These are phyloP conservation scores for Arxiozyma slooffiae DNA, from an alignment of 1,139 yeast genomes.

Conservation along the genomic window DNA sequence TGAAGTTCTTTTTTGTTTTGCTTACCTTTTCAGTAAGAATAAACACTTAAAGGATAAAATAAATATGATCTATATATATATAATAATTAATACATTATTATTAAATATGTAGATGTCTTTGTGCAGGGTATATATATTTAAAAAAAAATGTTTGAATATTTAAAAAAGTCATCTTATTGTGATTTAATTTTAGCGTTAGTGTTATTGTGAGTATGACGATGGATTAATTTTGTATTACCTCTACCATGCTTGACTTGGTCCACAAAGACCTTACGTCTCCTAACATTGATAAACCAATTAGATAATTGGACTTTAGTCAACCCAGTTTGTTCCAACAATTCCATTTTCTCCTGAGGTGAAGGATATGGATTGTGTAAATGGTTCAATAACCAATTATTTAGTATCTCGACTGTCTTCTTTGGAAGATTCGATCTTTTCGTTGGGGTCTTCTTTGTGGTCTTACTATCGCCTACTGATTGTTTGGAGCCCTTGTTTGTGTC, in stretches of 20 bases:
- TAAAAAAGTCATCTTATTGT: too few species aligned
- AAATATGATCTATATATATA: too few species aligned
- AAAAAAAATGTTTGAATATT: not conserved
- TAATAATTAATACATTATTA: too few species aligned
- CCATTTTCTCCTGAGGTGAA: slow-evolving; percentile 75
- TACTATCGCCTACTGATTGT: not conserved
- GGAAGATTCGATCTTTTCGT: slow-evolving; percentile 65
- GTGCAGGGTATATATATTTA: not conserved
- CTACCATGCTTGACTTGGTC: slow-evolving; percentile 20
- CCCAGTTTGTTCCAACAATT: slow-evolving; percentile 72
- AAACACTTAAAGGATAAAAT: too few species aligned
- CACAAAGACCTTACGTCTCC: slow-evolving; percentile 62
- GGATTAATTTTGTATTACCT: not conserved
- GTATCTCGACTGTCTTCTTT: slow-evolving; percentile 71
- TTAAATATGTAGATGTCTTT: too few species aligned
- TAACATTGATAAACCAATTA: slow-evolving; percentile 95
- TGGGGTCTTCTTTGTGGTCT: slow-evolving; percentile 2
- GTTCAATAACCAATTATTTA: slow-evolving; percentile 74
- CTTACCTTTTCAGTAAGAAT: too few species aligned
- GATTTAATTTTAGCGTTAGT: not conserved
- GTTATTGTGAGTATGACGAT: slow-evolving; percentile 9
- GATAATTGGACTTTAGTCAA: slow-evolving; percentile 83
- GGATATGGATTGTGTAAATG: slow-evolving; percentile 93
- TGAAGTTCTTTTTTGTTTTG: too few species aligned
- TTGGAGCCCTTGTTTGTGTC: not conserved